Conservation (phyloP, 2,329 filamentous ascomycete species). For the Neonectria punicea region DNA sequence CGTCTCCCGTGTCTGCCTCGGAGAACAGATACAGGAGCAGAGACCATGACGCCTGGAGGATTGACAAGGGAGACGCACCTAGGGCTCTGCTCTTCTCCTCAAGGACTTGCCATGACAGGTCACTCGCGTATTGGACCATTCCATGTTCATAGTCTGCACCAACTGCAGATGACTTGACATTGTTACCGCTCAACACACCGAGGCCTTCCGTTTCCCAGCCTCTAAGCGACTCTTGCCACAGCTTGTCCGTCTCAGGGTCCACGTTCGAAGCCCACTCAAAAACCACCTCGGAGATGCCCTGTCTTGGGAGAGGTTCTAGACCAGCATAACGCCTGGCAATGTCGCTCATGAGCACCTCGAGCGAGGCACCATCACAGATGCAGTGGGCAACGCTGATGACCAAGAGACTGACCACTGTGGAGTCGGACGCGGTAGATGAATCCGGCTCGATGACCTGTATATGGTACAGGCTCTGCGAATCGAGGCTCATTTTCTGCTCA, state of each 20-base stretch:
- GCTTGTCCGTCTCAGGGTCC: slow-evolving; percentile 19
- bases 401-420: slow-evolving; percentile 20
- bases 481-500: slow-evolving; percentile 34
- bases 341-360: slow-evolving; percentile 47
- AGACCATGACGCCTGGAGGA: slow-evolving; percentile 51
- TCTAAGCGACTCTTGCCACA: slow-evolving; percentile 17
- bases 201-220: slow-evolving; percentile 38
- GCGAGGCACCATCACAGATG: slow-evolving; percentile 50
- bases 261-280: slow-evolving; percentile 27
- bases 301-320: slow-evolving; percentile 17
- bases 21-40: slow-evolving; percentile 47
- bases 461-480: slow-evolving; percentile 26
- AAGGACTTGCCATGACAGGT: slow-evolving; percentile 22
- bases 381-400: slow-evolving; percentile 51
- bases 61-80: slow-evolving; percentile 43
- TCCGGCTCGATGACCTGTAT: slow-evolving; percentile 13
- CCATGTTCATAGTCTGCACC: slow-evolving; percentile 4
- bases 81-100: slow-evolving; percentile 35
- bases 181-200: slow-evolving; percentile 34
- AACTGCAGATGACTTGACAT: slow-evolving; percentile 14
- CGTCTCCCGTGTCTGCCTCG: slow-evolving; percentile 46
- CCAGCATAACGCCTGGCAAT: slow-evolving; percentile 35
- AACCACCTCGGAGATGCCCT: slow-evolving; percentile 25
- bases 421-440: background rate
- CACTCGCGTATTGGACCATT: slow-evolving; percentile 23